These are phyloP conservation scores for Penicillium hordei DNA, from an alignment of 2,329 filamentous ascomycete species.

Conservation along the genomic window DNA sequence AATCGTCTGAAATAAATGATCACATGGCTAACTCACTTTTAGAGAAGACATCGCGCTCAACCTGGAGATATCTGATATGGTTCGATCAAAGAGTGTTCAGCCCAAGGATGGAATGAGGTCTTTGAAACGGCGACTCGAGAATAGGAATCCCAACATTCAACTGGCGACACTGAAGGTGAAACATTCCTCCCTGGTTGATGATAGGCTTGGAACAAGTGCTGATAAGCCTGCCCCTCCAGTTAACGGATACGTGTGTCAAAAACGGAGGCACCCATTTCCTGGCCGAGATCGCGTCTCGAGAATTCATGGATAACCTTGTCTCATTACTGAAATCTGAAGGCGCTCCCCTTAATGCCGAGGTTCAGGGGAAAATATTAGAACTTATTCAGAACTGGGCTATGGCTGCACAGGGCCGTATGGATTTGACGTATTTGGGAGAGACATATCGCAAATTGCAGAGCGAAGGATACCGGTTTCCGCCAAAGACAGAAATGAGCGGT, in stretches of 20 bases:
- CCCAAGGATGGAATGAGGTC: constrained; percentile 98
- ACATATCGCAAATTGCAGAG: constrained; percentile 78
- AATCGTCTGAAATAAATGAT: not conserved
- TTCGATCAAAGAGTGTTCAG: constrained; percentile 94
- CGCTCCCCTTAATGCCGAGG: constrained; percentile 74
- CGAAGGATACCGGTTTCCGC: constrained; percentile 88
- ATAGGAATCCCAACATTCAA: constrained; percentile 97
- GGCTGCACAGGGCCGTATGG: constrained; percentile 80
- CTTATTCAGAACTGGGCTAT: constrained; percentile 91
- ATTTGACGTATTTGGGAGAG: constrained; percentile 82
- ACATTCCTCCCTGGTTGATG: constrained; percentile 58
- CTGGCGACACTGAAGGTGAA: constrained; percentile 86
- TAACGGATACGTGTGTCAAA: constrained; percentile 98
- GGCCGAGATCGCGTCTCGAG: constrained; percentile 87
- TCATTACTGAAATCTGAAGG: constrained; percentile 84
- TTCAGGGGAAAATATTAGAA: constrained; percentile 87
- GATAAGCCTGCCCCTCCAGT: constrained; percentile 47
- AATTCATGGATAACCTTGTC: constrained; percentile 97
- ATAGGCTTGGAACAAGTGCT: constrained; percentile 68
- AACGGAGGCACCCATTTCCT: constrained; percentile 97
- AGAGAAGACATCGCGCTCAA: constrained; percentile 97
- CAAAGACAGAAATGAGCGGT: constrained; percentile 80
- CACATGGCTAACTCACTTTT: constrained; percentile 16
- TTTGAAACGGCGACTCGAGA: constrained; percentile 87
- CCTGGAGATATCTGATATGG: constrained; percentile 95